Percentiles rank a stretch among this genome's conserved stretches.
Evolutionary conservation across 129 eudicot species (phyloP).

Genomic region (Scalesia atractyloides): DNA sequence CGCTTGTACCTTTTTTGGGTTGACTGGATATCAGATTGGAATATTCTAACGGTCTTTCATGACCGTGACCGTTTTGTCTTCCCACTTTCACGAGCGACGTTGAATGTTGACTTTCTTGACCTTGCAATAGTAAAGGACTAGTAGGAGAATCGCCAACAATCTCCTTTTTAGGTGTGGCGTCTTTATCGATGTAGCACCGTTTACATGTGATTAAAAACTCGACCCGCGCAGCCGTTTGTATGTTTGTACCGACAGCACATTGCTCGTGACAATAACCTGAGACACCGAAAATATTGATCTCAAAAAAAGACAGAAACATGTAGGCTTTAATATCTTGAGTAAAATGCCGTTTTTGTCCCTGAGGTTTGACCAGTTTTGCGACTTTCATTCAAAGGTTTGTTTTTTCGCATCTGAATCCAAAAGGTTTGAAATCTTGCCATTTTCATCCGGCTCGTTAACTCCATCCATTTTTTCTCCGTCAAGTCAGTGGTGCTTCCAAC

Average conservation of each 20-base stretch:
- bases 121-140: conserved; percentile 74
- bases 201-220: conserved; percentile 63
- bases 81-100: conserved; percentile 29
- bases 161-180: conserved; percentile 28
- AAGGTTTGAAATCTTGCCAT: too few species aligned
- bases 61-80: conserved; percentile 33
- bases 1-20: conserved; percentile 33
- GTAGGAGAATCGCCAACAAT: conserved; percentile 64
- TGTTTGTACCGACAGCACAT: conserved; percentile 57
- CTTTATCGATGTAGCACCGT: conserved; percentile 46
- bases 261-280: conserved; percentile 83
- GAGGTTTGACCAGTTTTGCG: too few species aligned
- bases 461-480: too few species aligned
- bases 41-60: conserved; percentile 31
- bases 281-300: not conserved
- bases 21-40: conserved; percentile 24
- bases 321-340: too few species aligned
- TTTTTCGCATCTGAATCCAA: too few species aligned
- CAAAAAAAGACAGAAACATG: not conserved
- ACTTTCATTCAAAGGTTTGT: too few species aligned
- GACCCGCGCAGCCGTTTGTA: conserved; percentile 41
- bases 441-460: too few species aligned
- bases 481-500: too few species aligned
- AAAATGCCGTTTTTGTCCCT: too few species aligned
- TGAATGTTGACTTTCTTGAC: conserved; percentile 54